Base-by-base conservation (phyloP, 495 filamentous ascomycete species). In the Daldinia decipiens region DNA sequence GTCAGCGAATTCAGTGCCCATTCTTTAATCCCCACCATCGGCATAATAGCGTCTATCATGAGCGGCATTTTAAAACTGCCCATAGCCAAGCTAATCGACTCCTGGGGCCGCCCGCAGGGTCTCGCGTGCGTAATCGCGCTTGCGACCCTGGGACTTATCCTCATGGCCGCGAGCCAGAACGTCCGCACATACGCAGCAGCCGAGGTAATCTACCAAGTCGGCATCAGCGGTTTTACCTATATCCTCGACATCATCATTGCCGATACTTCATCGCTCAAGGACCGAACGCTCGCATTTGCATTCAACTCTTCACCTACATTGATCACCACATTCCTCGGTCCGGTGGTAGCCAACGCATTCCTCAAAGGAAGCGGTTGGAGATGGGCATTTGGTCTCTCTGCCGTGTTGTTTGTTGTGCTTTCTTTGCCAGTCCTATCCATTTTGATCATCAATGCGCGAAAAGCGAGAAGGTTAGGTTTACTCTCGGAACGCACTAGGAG, bases 41-140 rank as follows among this genome's bases (percentile, higher is more conserved):
- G 66, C 38, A 79, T 88, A 69, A 76, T 88, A 63, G 81, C 83
- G 45, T 79, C 68, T 40, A 76, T 92, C 68, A 85, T 92, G 62
- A 89, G 86, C 62, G 90, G 89, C 61, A 80, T 90, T 19, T 77
- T 82, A 45, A 89, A 87, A 62, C 79, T 91, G 31, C 83, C 89
- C 0, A 76, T 90, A 15, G 89, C 88, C 50, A 91, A 91, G 76
- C 78, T 91, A 53, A 77, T 91, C 67, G 88, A 92, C 71, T 78
- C 89, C 26, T 91, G 86, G 83, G 90, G 88, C 60, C 83, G 83
- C 73, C 87, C 75, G 62, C 85, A 70, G 74, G 84, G 80, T 38
- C 83, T 81, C 47, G 68, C 74, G n/a, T 59, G 78, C 31, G 78
- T 78, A 72, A 71, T 83, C 13, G 65, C 71, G 29, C 80, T 82